phyloP scores from a whole-genome alignment of 139 green algal genomes.

The Astrephomene gubernaculifera region DNA sequence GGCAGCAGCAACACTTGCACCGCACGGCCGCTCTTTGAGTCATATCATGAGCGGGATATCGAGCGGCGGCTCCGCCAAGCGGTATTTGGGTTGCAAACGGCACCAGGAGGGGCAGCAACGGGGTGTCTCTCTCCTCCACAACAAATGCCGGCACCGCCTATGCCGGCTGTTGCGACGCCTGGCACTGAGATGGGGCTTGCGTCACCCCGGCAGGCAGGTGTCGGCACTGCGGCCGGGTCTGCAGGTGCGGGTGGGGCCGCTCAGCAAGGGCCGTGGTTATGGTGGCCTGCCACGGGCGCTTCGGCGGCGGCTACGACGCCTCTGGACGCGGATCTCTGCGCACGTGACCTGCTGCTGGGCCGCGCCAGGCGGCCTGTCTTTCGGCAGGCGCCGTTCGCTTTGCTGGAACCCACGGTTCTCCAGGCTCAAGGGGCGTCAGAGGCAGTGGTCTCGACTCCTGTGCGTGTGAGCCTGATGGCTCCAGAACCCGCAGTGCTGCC shows the following conservation, averaged over 20 bases:
- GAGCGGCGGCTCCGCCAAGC: conserved; percentile 18
- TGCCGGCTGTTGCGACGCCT: too few relatives aligned
- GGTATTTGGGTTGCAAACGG: not conserved
- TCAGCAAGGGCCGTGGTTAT: not conserved
- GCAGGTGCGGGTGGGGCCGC: not conserved
- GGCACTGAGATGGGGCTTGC: not conserved
- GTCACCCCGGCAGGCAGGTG: not conserved
- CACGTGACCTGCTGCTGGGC: conserved; percentile 9
- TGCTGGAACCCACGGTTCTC: too few relatives aligned
- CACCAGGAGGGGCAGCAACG: not conserved
- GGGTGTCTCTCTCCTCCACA: too few relatives aligned
- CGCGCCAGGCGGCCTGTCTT: not conserved
- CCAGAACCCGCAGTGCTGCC: too few relatives aligned
- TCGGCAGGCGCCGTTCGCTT: not conserved
- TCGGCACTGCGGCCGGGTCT: too few relatives aligned
- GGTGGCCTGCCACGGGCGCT: not conserved
- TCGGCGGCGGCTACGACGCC: not conserved
- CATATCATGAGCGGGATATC: conserved; percentile 7
- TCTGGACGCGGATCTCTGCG: not conserved
- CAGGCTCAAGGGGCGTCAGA: too few relatives aligned
- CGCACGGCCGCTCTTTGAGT: conserved; percentile 3
- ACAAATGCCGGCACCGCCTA: not conserved
- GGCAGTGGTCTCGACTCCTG: too few relatives aligned
- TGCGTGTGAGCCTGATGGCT: too few relatives aligned
- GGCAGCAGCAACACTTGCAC: not conserved